Evolutionary conservation across 192 early-diverging fungal species (phyloP).

Genomic region (Entomortierella lignicola): DNA sequence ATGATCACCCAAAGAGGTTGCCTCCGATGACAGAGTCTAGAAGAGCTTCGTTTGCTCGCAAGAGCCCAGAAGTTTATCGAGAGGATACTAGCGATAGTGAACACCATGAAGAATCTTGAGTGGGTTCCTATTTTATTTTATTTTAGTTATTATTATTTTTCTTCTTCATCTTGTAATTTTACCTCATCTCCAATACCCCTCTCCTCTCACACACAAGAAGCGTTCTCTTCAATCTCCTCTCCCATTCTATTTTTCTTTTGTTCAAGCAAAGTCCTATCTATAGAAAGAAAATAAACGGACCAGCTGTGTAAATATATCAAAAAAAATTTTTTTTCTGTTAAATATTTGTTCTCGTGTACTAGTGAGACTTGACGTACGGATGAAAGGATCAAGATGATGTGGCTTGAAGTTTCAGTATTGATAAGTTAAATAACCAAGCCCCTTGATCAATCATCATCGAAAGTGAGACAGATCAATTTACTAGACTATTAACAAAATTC

Average conservation of each 20-base stretch:
- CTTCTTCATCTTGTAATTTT: slow-evolving; percentile 2
- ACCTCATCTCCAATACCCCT: not conserved
- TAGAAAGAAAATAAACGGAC: no score
- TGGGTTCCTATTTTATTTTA: not conserved
- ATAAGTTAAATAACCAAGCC: no score
- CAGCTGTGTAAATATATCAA: not conserved
- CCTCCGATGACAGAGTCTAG: slow-evolving; percentile 28
- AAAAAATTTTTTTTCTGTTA: no score
- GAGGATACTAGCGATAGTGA: slow-evolving; percentile 21
- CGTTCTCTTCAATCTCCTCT: not conserved
- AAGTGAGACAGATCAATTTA: no score
- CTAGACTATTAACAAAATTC: no score
- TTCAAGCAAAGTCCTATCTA: not conserved
- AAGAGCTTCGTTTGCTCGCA: not conserved
- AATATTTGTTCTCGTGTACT: no score
- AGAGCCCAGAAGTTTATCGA: slow-evolving; percentile 6
- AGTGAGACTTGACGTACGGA: no score
- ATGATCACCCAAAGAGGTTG: slow-evolving; percentile 33
- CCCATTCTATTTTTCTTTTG: not conserved
- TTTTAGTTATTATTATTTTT: not conserved
- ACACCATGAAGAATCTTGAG: not conserved
- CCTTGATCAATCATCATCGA: no score
- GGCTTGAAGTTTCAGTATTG: no score
- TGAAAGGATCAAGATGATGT: no score
- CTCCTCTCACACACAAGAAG: not conserved